A percentile compares a stretch with the other conserved stretches of the same genome.
Conservation (phyloP, 2,329 filamentous ascomycete genomes). For the Penicillium sp. region DNA sequence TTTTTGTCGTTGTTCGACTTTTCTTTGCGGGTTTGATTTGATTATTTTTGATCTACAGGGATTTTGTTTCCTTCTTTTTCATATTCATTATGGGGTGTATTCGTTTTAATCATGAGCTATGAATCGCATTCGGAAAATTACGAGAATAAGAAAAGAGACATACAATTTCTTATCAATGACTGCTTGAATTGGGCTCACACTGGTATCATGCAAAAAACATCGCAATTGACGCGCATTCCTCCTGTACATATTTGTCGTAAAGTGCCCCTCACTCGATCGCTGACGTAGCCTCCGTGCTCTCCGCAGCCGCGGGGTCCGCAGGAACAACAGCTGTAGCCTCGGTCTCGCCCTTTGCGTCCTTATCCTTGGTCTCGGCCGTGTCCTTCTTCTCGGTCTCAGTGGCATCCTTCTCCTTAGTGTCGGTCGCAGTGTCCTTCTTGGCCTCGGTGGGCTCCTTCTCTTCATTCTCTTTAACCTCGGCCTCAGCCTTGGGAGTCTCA, state of each 20-base stretch:
- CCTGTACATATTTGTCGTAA: slow-evolving; percentile 17
- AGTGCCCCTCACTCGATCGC: slow-evolving; percentile 20
- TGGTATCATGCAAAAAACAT: slow-evolving; percentile 15
- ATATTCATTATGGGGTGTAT: slow-evolving; percentile 1
- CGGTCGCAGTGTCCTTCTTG: not conserved
- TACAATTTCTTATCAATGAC: not conserved
- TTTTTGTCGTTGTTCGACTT: not conserved
- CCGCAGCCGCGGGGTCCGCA: slow-evolving; percentile 20
- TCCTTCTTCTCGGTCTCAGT: not conserved
- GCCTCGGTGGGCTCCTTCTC: not conserved
- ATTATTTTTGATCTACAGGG: not conserved
- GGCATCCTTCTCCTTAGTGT: not conserved
- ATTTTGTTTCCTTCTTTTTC: not conserved
- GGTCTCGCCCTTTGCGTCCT: slow-evolving; percentile 5
- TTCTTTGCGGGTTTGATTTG: not conserved
- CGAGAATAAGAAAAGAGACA: not conserved
- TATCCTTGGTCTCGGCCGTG: not conserved
- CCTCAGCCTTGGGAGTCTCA: slow-evolving; percentile 1
- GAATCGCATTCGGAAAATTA: slow-evolving; percentile 16
- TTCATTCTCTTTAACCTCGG: not conserved
- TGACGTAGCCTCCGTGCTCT: slow-evolving; percentile 17
- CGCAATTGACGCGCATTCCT: slow-evolving; percentile 9
- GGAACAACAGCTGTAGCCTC: not conserved
- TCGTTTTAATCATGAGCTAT: slow-evolving; percentile 24
- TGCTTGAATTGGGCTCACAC: not conserved